These are phyloP conservation scores for Buddleja alternifolia DNA, from an alignment of 257 asterid species.

Conservation along the genomic window DNA sequence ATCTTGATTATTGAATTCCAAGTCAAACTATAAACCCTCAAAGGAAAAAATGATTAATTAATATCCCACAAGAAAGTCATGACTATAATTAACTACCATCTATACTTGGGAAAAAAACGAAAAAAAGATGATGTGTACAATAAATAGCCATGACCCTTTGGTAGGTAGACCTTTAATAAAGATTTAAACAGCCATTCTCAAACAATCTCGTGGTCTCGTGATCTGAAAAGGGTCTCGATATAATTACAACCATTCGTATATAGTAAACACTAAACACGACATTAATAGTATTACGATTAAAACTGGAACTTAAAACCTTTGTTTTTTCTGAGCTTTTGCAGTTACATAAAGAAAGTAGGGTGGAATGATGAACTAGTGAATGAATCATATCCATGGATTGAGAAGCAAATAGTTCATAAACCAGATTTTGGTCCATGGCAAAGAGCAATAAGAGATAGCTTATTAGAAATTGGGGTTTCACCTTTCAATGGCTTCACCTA, in stretches of 20 bases:
- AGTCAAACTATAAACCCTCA: neutral
- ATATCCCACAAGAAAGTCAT: neutral
- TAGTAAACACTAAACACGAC: too few species aligned
- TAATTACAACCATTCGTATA: too few species aligned
- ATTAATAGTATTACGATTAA: too few species aligned
- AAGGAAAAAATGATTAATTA: neutral
- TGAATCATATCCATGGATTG: conserved; percentile 94
- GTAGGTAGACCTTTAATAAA: neutral
- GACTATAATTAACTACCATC: neutral
- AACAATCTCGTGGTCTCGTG: too few species aligned
- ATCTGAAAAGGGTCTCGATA: too few species aligned
- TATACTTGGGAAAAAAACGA: neutral
- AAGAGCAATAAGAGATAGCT: conserved; percentile 68
- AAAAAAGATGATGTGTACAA: neutral
- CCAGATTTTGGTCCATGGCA: conserved; percentile 87
- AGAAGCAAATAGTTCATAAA: conserved; percentile 76
- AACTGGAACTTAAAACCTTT: too few species aligned
- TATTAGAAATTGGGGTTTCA: conserved; percentile 81
- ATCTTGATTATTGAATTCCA: too few species aligned
- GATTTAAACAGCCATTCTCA: too few species aligned
- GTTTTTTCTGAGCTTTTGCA: conserved; percentile 33
- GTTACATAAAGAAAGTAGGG: conserved; percentile 64
- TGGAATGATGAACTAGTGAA: conserved; percentile 90
- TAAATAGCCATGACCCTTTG: neutral
- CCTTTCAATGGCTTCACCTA: conserved; percentile 96